Evolutionary conservation across 495 filamentous ascomycete species (phyloP), one percentile per base, ranked within the genome.

Genomic region (Bathelium albidoporum): DNA sequence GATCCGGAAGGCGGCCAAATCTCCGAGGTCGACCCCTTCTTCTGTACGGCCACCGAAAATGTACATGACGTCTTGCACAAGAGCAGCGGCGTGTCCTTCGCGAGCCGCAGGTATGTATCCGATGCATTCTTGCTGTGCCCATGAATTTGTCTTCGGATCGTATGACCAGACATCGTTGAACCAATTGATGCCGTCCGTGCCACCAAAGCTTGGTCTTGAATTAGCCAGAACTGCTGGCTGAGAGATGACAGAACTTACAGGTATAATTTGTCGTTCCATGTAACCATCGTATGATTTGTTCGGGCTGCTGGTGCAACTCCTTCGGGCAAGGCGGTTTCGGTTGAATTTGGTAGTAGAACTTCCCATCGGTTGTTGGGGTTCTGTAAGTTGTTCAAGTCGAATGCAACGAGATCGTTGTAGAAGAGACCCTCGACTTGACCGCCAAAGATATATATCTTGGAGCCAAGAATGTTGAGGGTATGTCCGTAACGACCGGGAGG

Each of bases 91-190:
- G 73, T 99, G 95, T 2, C 95, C 95, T 81, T 99, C 95, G 55
- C 95, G 84, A 12, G 91, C 85, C 0, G 87, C 87, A 2, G 95
- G 95, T 58, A 99, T 97, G 70, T 96, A 97, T 9, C 95, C 95
- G 58, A 96, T 96, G 72, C 94, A 99, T 67, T 97, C 93, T 44
- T 95, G 80, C 68, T 91, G 85, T 2, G 84, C 78, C 95, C 95
- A 99, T 59, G 77, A 73, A 69, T 95, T 94, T 31, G 82, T 78
- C 62, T 86, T 81, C 0, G 90, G 90, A 69, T 97, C 93, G 69
- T 91, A 99, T 22, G 83, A 86, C 95, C 95, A 99, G 26, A 99
- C 95, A 70, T 99, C 95, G 71, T 97, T 99, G 75, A 96, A 99
- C 95, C 95, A 97, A 63, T 86, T 82, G 24, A 89, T 80, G 45